Base-by-base conservation (phyloP, 306 rosid species). In the Purshia tridentata region DNA sequence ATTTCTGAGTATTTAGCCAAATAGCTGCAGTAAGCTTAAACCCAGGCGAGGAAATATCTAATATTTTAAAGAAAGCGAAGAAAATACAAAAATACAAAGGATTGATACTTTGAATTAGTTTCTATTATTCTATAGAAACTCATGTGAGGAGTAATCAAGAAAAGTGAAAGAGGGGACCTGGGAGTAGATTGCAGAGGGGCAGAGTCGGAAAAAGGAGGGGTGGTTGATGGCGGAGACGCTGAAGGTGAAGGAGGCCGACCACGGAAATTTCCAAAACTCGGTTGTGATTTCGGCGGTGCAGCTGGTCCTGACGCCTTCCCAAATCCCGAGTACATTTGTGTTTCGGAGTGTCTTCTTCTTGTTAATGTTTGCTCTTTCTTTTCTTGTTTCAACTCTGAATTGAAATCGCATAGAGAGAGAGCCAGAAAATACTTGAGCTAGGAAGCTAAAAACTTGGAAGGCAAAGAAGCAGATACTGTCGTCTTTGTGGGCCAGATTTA, bases 291-390 rank as follows among this genome's bases (percentile, higher is more conserved):
- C 45, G 80, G 83, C 19, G 84, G 85, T 14, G 6, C 57, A 4
- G 63, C 5, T 47, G 98, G 98, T 6, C 98, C 98, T 4, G 91
- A 84, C 52, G 45, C 65, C 84, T 76, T 79, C 40, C 88, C 86
- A 48, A 90, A 90, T 19, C 96, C 92, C 49, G 0, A 1, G 53
- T 75, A 84, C 72, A 84, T 69, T 10, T 48, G 58, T 6, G 52
- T 23, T 39, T 67, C 44, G 35, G 23, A 65, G 44, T 29, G 52
- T 75, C 75, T 49, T 69, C 75, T 49, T 69, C 63, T 57, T 48
- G 59, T 51, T 55, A 44, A 16, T 63, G 20, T 49, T 67, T 23
- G 22, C 23, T 49, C 72, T 29, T 13, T 16, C 18, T 49, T 9
- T 4, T 16, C 35, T n/a, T 7, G 49, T 46, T 44, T 65, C 53